A percentile compares a stretch with the other conserved stretches of the same genome.
phyloP scores from a whole-genome alignment of 495 filamentous ascomycete species.

The Annulohypoxylon stygium region DNA sequence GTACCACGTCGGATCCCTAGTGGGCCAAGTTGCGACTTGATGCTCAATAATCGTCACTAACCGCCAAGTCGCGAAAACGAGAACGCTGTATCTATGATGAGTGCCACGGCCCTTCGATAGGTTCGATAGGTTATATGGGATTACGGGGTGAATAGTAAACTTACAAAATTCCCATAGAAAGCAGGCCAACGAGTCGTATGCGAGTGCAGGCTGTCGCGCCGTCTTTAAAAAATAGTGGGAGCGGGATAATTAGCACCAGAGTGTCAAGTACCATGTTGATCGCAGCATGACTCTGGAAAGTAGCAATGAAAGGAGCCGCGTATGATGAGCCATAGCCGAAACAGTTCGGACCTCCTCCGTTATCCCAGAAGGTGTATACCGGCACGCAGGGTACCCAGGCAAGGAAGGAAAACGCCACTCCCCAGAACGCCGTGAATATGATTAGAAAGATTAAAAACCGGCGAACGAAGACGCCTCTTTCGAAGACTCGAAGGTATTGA shows the following conservation, averaged over 20 bases:
- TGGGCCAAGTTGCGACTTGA: slow-evolving; percentile 46
- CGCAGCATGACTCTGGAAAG: slow-evolving; percentile 51
- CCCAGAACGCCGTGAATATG: slow-evolving; percentile 49
- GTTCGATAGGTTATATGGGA: background rate
- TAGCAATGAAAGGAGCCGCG: slow-evolving; percentile 42
- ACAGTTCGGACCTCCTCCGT: slow-evolving; percentile 23
- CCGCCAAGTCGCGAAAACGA: slow-evolving; percentile 52
- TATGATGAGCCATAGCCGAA: slow-evolving; percentile 50
- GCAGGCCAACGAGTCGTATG: slow-evolving; percentile 44
- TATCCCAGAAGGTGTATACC: slow-evolving; percentile 44
- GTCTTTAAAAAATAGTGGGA: slow-evolving; percentile 50
- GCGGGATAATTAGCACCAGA: slow-evolving; percentile 50
- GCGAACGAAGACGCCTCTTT: slow-evolving; percentile 34
- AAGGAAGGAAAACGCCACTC: slow-evolving; percentile 49
- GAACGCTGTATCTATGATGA: slow-evolving; percentile 42
- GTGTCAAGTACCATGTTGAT: slow-evolving; percentile 53
- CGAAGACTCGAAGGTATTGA: slow-evolving; percentile 54
- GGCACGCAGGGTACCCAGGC: slow-evolving; percentile 54
- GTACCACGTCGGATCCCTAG: slow-evolving; percentile 55
- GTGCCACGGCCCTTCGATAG: background rate
- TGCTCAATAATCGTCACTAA: slow-evolving; percentile 50
- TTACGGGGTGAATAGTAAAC: slow-evolving; percentile 1
- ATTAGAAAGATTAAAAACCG: slow-evolving; percentile 38
- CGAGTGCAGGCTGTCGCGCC: slow-evolving; percentile 36
- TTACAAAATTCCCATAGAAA: slow-evolving; percentile 51